These are phyloP conservation scores for Aspergillus egyptiacus DNA, from an alignment of 495 filamentous ascomycete genomes.

Conservation along the genomic window DNA sequence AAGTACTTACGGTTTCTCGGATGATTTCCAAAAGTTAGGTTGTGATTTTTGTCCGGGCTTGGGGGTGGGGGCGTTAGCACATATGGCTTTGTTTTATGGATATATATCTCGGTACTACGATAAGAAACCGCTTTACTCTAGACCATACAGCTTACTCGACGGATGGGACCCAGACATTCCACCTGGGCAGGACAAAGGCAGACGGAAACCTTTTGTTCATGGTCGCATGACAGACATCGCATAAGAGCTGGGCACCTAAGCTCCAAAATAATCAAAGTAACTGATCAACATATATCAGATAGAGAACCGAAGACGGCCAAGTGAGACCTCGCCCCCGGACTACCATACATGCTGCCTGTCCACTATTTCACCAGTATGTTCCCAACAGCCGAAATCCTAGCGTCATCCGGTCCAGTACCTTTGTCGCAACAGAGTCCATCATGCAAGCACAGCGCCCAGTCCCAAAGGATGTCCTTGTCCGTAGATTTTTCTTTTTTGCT, in stretches of 20 bases:
- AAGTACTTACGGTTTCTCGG: not conserved
- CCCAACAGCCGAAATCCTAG: conserved; percentile 33
- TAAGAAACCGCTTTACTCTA: not conserved
- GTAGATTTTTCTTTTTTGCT: conserved; percentile 50
- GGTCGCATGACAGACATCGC: conserved; percentile 36
- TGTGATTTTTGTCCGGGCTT: too few relatives aligned
- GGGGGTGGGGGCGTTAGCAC: too few relatives aligned
- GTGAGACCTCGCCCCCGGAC: conserved; percentile 14
- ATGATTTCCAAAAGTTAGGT: not conserved
- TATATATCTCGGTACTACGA: too few relatives aligned
- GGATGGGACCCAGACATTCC: too few relatives aligned
- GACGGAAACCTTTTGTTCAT: conserved; percentile 31
- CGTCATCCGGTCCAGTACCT: conserved; percentile 36
- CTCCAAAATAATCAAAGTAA: conserved; percentile 16
- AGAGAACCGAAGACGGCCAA: conserved; percentile 23
- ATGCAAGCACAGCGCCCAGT: conserved; percentile 41
- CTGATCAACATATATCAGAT: conserved; percentile 22
- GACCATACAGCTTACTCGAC: too few relatives aligned
- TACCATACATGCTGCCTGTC: conserved; percentile 16
- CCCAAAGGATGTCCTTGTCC: conserved; percentile 45
- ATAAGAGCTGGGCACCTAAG: conserved; percentile 26
- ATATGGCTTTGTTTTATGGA: too few relatives aligned
- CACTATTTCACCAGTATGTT: conserved; percentile 10
- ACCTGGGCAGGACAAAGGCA: conserved; percentile 15
- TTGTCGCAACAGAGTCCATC: conserved; percentile 30